A percentile compares a stretch with the other conserved stretches of the same genome.
These are phyloP conservation scores for Aspergillus chevalieri DNA, from an alignment of 2,329 filamentous ascomycete genomes.

Conservation along the genomic window DNA sequence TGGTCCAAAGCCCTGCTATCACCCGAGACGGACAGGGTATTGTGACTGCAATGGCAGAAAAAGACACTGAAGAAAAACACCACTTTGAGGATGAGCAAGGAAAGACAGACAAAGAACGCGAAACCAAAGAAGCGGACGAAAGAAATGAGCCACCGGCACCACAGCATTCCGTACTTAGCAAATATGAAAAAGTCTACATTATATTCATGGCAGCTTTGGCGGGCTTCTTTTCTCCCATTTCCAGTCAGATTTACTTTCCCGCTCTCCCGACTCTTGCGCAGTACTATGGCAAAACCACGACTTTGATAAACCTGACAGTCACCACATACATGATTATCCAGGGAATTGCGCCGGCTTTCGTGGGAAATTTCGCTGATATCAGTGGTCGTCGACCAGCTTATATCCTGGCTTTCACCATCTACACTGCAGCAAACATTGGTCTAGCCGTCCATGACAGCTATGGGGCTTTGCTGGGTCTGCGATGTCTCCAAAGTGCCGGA, in stretches of 20 bases:
- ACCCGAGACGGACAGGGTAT: too few species aligned
- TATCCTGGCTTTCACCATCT: slow-evolving; percentile 22
- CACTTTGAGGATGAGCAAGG: too few species aligned
- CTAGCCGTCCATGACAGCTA: slow-evolving; percentile 26
- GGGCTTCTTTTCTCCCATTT: slow-evolving; percentile 38
- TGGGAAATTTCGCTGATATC: slow-evolving; percentile 26
- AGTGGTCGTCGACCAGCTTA: slow-evolving; percentile 26
- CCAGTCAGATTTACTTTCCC: slow-evolving; percentile 30
- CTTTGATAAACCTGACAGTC: slow-evolving; percentile 25
- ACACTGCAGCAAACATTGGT: slow-evolving; percentile 26
- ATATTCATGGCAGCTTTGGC: slow-evolving; percentile 34
- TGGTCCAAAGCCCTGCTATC: too few species aligned
- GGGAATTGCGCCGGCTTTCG: slow-evolving; percentile 25
- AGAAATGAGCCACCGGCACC: too few species aligned
- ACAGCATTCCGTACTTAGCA: slow-evolving; percentile 3
- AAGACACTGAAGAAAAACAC: too few species aligned
- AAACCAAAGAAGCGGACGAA: too few species aligned
- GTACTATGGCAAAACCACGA: slow-evolving; percentile 13
- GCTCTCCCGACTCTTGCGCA: slow-evolving; percentile 17
- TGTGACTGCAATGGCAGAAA: too few species aligned
- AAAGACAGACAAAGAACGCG: too few species aligned
- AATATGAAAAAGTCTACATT: slow-evolving; percentile 29
- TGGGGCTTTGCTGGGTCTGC: slow-evolving; percentile 22
- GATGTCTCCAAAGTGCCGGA: slow-evolving; percentile 26
- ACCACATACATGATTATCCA: slow-evolving; percentile 24